phyloP scores from a whole-genome alignment of 768 basidiomycete genomes.

The Sporobolomyces phaffii region DNA sequence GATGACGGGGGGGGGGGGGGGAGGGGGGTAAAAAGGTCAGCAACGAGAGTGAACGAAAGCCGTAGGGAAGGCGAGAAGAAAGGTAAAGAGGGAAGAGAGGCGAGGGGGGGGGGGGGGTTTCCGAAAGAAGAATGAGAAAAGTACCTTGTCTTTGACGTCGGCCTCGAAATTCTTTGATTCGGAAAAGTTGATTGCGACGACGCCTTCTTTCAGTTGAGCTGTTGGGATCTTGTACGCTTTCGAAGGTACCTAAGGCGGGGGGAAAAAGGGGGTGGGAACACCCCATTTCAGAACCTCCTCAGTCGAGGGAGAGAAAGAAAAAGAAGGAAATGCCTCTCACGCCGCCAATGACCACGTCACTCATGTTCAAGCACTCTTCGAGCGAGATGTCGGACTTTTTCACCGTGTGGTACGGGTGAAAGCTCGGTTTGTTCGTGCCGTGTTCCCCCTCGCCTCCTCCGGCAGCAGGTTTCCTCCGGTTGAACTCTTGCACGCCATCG shows the following conservation, averaged over 20 bases:
- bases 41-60: too few relatives aligned
- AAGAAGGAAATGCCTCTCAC: slow-evolving; percentile 10
- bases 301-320: not conserved
- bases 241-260: slow-evolving; percentile 61
- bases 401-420: slow-evolving; percentile 77
- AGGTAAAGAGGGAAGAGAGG: too few relatives aligned
- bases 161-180: slow-evolving; percentile 95
- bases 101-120: too few relatives aligned
- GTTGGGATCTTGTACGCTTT: slow-evolving; percentile 82
- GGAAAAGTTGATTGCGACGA: slow-evolving; percentile 84
- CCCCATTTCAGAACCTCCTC: too few relatives aligned
- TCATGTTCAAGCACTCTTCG: slow-evolving; percentile 70
- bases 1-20: too few relatives aligned
- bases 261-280: too few relatives aligned
- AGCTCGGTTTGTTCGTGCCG: slow-evolving; percentile 52
- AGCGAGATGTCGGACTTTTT: slow-evolving; percentile 64
- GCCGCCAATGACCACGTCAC: slow-evolving; percentile 80
- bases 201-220: slow-evolving; percentile 83
- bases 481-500: slow-evolving; percentile 95
- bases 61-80: too few relatives aligned
- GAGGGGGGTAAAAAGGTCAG: too few relatives aligned
- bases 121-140: slow-evolving; percentile 31
- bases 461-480: slow-evolving; percentile 48
- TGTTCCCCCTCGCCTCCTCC: slow-evolving; percentile 34
- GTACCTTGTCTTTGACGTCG: slow-evolving; percentile 82